Evolutionary conservation across 441 rosid genomes (phyloP).

Genomic region (Geranium incanum): DNA sequence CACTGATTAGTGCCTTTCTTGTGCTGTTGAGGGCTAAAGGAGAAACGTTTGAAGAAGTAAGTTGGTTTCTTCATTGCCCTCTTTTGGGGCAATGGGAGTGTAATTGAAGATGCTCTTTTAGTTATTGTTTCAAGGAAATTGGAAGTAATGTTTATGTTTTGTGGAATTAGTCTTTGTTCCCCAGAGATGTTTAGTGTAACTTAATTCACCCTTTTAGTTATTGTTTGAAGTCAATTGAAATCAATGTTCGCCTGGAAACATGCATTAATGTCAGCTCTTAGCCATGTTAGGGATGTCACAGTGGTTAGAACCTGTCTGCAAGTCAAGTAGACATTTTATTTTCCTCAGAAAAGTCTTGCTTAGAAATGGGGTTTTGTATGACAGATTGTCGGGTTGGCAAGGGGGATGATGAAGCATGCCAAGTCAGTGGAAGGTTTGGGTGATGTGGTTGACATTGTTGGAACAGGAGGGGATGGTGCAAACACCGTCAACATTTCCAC

Average conservation of each 20-base stretch:
- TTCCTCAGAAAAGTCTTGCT: background rate
- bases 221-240: background rate
- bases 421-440: slow-evolving; percentile 66
- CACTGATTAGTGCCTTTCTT: slow-evolving; percentile 72
- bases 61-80: slow-evolving; percentile 4
- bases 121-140: slow-evolving; percentile 1
- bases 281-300: too few relatives aligned
- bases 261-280: background rate
- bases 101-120: background rate
- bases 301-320: background rate
- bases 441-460: slow-evolving; percentile 78
- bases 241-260: background rate
- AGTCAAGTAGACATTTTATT: background rate
- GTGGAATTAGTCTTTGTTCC: background rate
- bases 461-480: slow-evolving; percentile 95
- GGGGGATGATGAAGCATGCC: slow-evolving; percentile 72
- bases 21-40: slow-evolving; percentile 89
- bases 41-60: slow-evolving; percentile 84
- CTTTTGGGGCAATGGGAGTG: background rate
- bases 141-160: slow-evolving; percentile 4
- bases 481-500: slow-evolving; percentile 91
- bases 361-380: background rate
- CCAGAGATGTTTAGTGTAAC: background rate
- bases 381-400: slow-evolving; percentile 80
- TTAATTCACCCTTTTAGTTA: background rate